Conservation (phyloP, 2,329 filamentous ascomycete genomes). For the Aspergillus niger region DNA sequence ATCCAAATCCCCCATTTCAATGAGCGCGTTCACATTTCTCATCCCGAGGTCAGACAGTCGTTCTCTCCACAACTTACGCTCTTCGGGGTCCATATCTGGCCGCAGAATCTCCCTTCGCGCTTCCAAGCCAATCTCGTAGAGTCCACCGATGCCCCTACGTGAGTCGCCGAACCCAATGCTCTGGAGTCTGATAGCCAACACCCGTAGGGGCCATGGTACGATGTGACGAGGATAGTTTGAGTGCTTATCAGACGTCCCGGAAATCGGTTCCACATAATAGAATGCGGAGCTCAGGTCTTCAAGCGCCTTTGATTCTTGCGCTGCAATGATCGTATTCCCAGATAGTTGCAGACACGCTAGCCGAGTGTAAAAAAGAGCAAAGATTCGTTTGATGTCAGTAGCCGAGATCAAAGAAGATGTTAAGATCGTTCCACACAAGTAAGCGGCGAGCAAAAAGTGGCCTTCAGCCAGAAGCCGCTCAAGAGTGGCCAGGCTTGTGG, state of each 20-base stretch:
- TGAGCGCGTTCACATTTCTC: constrained; percentile 56
- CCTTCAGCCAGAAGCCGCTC: constrained; percentile 68
- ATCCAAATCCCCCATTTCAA: constrained; percentile 77
- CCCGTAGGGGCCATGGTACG: constrained; percentile 83
- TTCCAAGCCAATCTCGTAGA: constrained; percentile 84
- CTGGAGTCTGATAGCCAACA: constrained; percentile 80
- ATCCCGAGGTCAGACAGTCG: constrained; percentile 75
- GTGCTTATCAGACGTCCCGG: constrained; percentile 50
- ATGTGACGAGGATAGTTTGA: constrained; percentile 67
- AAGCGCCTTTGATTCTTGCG: constrained; percentile 64
- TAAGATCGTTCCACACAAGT: constrained; percentile 46
- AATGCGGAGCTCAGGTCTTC: constrained; percentile 63
- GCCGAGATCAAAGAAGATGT: constrained; percentile 45
- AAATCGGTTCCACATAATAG: constrained; percentile 44
- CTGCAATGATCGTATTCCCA: constrained; percentile 68
- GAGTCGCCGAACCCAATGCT: constrained; percentile 84
- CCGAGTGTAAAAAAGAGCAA: constrained; percentile 76
- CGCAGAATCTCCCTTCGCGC: constrained; percentile 63
- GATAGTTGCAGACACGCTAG: constrained; percentile 80
- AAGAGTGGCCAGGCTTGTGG: constrained; percentile 49
- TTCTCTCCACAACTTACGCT: constrained; percentile 67
- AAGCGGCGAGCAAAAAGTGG: constrained; percentile 77
- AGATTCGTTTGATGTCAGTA: constrained; percentile 66
- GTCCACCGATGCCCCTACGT: constrained; percentile 80
- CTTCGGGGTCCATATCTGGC: constrained; percentile 55